A percentile compares a stretch with the other conserved stretches of the same genome.
Conservation (phyloP, 441 rosid genomes). For the Gossypium laxum region DNA sequence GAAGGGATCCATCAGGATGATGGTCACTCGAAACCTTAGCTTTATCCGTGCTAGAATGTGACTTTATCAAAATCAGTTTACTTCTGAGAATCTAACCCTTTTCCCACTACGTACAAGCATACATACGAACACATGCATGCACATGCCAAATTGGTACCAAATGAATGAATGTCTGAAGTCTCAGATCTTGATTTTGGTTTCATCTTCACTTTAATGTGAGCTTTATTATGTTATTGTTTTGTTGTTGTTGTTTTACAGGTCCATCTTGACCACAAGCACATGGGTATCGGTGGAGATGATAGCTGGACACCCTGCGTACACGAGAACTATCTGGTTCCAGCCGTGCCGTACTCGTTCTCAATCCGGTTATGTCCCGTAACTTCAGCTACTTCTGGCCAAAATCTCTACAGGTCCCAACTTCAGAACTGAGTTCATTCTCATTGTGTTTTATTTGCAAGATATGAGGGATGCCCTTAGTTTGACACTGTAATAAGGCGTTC, state of each 20-base stretch:
- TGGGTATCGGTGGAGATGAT: slow-evolving; percentile 93
- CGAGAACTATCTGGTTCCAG: slow-evolving; percentile 61
- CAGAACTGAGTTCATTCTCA: slow-evolving; percentile 24
- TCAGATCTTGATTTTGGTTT: neutral
- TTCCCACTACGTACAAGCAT: neutral
- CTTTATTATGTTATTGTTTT: neutral
- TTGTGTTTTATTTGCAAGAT: neutral
- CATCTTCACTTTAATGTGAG: neutral
- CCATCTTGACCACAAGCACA: slow-evolving; percentile 94
- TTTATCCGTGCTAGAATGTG: neutral
- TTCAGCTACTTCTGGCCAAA: slow-evolving; percentile 37
- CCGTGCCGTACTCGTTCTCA: slow-evolving; percentile 62
- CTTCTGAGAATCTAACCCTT: neutral
- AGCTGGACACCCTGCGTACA: slow-evolving; percentile 86
- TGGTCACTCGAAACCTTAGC: too few relatives aligned
- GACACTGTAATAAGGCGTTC: neutral
- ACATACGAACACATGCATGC: neutral
- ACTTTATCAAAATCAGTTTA: neutral
- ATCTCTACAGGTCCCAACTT: slow-evolving; percentile 51
- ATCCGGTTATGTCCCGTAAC: slow-evolving; percentile 60
- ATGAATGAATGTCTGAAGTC: neutral
- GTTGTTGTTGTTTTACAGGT: slow-evolving; percentile 38
- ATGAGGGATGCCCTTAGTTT: neutral
- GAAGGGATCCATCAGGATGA: too few relatives aligned
- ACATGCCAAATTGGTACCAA: neutral